Base-by-base conservation (phyloP, 352 stramenopile genomes). In the Phytophthora litchii region DNA sequence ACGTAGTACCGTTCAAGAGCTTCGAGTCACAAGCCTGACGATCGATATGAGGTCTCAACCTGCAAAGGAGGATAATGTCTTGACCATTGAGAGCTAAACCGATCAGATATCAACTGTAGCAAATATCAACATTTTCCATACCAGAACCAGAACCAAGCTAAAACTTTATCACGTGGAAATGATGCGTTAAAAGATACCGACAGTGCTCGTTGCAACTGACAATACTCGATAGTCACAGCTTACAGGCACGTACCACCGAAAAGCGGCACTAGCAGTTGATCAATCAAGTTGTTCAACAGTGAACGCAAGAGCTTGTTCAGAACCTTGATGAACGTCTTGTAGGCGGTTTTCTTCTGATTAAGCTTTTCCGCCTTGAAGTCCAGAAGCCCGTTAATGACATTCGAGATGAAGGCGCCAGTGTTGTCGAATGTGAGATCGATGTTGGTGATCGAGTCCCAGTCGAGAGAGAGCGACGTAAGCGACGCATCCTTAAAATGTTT, bases 311-410 rank as follows among this genome's bases (percentile, higher is more conserved):
- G 52, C 52, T 68, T 74, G 58, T 83, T 45, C 16, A 72, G 54
- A 13, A 80, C 59, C 36, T 65, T 48, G 41, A 77, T 74, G 43
- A 80, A 67, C 38, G 60, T 74, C n/a, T 80, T 78, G 69, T 85
- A 86, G 12, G 73, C 43, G 35, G 71, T 58, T 34, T 74, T 76
- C 76, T 85, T 88, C 67, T 88, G 84, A 69, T 88, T 88, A 49
- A 86, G 48, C 50, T 75, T 69, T 20, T 72, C 54, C 8, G 67
- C 75, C 25, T 66, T 75, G 63, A 85, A 84, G 50, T 70, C 47
- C 20, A 85, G 56, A 31, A 88, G 74, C 32, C 64, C 59, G 56
- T 84, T 78, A 42, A 70, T 71, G n/a, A 88, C 40, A 44, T 70
- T 72, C 9, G 63, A 65, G 49, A 85, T 63, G 48, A 88, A 68